Evolutionary conservation across 2,329 filamentous ascomycete species (phyloP).

Genomic region (Herpotrichia juniperi): DNA sequence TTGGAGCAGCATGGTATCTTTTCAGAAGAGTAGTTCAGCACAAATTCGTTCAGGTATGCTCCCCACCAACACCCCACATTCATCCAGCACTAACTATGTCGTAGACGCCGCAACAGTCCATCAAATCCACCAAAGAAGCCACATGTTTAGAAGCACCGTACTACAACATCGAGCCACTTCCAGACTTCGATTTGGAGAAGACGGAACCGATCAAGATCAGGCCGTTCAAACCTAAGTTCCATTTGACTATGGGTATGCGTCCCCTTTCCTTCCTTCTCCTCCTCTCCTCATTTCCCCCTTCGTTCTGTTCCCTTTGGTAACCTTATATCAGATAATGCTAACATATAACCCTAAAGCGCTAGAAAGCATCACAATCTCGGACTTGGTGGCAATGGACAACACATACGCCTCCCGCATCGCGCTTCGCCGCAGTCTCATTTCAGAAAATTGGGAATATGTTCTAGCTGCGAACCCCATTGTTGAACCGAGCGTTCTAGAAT

Average conservation of each 20-base stretch:
- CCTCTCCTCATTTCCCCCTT: neutral
- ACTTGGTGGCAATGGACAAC: slow-evolving; percentile 64
- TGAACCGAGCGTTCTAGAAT: slow-evolving; percentile 58
- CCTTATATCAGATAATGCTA: neutral
- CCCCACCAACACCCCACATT: neutral
- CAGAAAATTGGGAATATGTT: slow-evolving; percentile 50
- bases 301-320: no score
- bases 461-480: slow-evolving; percentile 45
- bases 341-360: slow-evolving; percentile 49
- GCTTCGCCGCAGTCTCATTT: slow-evolving; percentile 56
- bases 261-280: neutral
- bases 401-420: slow-evolving; percentile 61
- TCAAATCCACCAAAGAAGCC: neutral
- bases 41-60: neutral
- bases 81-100: neutral
- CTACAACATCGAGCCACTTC: slow-evolving; percentile 52
- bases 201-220: slow-evolving; percentile 60
- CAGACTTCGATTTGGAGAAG: slow-evolving; percentile 57
- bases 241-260: slow-evolving; percentile 66
- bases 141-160: slow-evolving; percentile 40
- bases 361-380: slow-evolving; percentile 58
- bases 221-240: slow-evolving; percentile 66
- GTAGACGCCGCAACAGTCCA: neutral
- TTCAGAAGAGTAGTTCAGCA: neutral
- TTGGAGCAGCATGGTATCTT: neutral